phyloP scores from a whole-genome alignment of 2,329 filamentous ascomycete genomes.

The Cercospora sesami region DNA sequence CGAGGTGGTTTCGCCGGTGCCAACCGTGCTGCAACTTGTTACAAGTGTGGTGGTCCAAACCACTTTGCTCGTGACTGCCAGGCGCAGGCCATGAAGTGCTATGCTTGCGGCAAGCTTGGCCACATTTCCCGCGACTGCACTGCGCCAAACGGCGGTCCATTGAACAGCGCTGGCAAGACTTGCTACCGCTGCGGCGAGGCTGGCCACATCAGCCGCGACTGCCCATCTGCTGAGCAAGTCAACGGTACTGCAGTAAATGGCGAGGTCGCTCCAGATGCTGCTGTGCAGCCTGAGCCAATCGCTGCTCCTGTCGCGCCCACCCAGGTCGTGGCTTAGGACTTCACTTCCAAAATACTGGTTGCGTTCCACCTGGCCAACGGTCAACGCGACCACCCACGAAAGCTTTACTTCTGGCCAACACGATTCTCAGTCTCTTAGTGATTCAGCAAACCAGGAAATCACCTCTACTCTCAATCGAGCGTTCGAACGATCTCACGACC shows the following conservation, averaged over 20 bases:
- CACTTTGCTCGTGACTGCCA: slow-evolving; percentile 98
- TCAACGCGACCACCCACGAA: slow-evolving; percentile 13
- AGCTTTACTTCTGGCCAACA: slow-evolving; percentile 26
- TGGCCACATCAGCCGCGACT: slow-evolving; percentile 94
- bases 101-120: slow-evolving; percentile 91
- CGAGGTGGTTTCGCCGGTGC: slow-evolving; percentile 75
- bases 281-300: slow-evolving; percentile 45
- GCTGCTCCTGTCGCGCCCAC: slow-evolving; percentile 45
- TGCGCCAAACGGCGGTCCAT: slow-evolving; percentile 88
- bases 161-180: slow-evolving; percentile 90
- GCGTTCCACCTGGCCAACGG: slow-evolving; percentile 27
- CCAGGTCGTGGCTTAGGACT: slow-evolving; percentile 46
- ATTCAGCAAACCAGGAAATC: slow-evolving; percentile 19
- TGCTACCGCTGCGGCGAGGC: slow-evolving; percentile 97
- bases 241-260: slow-evolving; percentile 38
- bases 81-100: slow-evolving; percentile 98
- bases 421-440: slow-evolving; percentile 15
- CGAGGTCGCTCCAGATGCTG: slow-evolving; percentile 35
- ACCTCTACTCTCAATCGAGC: slow-evolving; percentile 28
- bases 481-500: slow-evolving; percentile 35
- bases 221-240: slow-evolving; percentile 57
- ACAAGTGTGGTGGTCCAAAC: slow-evolving; percentile 81
- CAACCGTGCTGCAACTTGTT: slow-evolving; percentile 65
- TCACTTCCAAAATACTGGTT: not conserved
- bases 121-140: slow-evolving; percentile 96